A percentile compares a stretch with the other conserved stretches of the same genome.
phyloP scores from a whole-genome alignment of 495 filamentous ascomycete species.

The Melanomma pulvis-pyrius region DNA sequence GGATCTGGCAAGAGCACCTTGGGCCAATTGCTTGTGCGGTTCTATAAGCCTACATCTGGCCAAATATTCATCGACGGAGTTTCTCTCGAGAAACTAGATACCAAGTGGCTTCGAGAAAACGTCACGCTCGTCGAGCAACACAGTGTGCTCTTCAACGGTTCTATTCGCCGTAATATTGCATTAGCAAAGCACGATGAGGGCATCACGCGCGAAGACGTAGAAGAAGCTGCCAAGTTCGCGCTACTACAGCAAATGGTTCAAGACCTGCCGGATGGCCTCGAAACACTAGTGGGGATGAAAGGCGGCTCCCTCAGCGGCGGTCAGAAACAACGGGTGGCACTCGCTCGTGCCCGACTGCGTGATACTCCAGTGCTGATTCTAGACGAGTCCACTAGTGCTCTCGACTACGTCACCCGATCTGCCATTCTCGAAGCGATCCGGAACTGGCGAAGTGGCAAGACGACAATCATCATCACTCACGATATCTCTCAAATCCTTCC shows the following conservation, averaged over 20 bases:
- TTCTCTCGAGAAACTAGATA: conserved; percentile 63
- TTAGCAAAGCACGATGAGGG: conserved; percentile 63
- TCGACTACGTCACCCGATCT: conserved; percentile 47
- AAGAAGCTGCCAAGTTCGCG: conserved; percentile 63
- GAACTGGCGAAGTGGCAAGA: conserved; percentile 47
- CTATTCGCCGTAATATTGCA: conserved; percentile 77
- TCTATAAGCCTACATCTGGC: conserved; percentile 70
- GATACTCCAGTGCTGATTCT: conserved; percentile 50
- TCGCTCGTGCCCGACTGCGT: conserved; percentile 48
- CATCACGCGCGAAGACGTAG: conserved; percentile 55
- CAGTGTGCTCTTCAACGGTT: conserved; percentile 82
- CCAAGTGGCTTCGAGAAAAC: conserved; percentile 75
- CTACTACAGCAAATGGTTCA: conserved; percentile 73
- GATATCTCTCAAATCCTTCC: conserved; percentile 78
- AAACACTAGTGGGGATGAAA: conserved; percentile 72
- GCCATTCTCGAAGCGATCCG: conserved; percentile 48
- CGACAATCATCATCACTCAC: conserved; percentile 66
- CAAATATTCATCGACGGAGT: conserved; percentile 70
- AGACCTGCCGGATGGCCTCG: conserved; percentile 69
- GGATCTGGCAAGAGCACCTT: conserved; percentile 95
- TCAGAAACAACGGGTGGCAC: conserved; percentile 57
- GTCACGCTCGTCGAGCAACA: conserved; percentile 83
- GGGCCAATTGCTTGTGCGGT: conserved; percentile 73
- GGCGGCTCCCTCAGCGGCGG: conserved; percentile 81
- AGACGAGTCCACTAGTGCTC: conserved; percentile 52